A percentile compares a stretch with the other conserved stretches of the same genome.
Evolutionary conservation across 179 eudicot species (phyloP).

Genomic region (Sideroxylon spinosum): DNA sequence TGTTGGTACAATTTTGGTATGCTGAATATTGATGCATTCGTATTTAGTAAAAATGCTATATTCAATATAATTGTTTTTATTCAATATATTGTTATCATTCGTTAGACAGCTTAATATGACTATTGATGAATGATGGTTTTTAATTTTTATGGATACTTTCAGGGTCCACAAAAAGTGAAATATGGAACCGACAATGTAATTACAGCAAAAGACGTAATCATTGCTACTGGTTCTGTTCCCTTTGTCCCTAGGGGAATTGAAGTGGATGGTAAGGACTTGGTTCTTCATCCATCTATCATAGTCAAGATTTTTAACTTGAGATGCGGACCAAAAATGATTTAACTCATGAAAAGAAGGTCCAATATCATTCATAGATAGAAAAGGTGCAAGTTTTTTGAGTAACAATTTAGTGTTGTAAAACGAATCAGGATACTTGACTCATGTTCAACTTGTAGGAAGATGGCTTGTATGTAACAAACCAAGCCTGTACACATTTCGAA

Average conservation of each 20-base stretch:
- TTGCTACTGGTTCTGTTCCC: conserved; percentile 98
- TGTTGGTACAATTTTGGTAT: conserved; percentile 78
- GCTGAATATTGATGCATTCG: conserved; percentile 23
- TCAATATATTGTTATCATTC: background rate
- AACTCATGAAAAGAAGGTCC: background rate
- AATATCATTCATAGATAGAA: background rate
- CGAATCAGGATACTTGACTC: too few relatives aligned
- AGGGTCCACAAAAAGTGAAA: conserved; percentile 95
- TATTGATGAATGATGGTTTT: background rate
- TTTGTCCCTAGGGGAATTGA: conserved; percentile 97
- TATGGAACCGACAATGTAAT: conserved; percentile 61
- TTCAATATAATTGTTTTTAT: background rate
- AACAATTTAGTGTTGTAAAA: too few relatives aligned
- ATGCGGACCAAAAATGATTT: conserved; percentile 4
- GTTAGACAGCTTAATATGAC: background rate
- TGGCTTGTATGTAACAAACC: too few relatives aligned
- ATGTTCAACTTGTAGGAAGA: too few relatives aligned
- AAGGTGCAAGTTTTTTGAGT: background rate
- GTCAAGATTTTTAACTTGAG: background rate
- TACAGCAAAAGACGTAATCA: conserved; percentile 88
- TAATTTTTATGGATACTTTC: conserved; percentile 19
- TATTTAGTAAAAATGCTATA: conserved; percentile 9
- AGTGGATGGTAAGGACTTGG: conserved; percentile 74
- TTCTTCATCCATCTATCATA: conserved; percentile 11
- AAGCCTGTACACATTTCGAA: too few relatives aligned